Conservation (phyloP, 2,329 filamentous ascomycete species). For the Grosmannia clavigera region DNA sequence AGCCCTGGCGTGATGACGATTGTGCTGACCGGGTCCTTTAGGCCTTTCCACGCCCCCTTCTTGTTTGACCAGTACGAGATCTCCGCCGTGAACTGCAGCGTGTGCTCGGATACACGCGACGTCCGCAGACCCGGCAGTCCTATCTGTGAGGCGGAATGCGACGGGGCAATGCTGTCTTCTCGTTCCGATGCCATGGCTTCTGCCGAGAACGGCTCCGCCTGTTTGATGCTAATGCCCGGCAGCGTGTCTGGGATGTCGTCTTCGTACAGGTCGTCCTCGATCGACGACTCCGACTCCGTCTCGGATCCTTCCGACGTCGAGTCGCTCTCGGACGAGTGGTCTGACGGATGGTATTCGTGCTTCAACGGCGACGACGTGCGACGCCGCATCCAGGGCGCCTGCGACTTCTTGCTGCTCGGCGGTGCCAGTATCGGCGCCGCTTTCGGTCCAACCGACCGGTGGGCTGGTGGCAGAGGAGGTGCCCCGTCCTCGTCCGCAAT, state of each 20-base stretch:
- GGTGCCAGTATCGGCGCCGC: conserved; percentile 27
- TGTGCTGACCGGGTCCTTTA: conserved; percentile 38
- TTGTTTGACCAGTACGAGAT: conserved; percentile 53
- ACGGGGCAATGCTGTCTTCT: conserved; percentile 57
- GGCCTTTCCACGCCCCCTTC: conserved; percentile 46
- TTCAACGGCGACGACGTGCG: conserved; percentile 87
- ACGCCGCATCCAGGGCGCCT: conserved; percentile 41
- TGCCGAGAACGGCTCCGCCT: conserved; percentile 19
- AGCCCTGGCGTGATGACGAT: conserved; percentile 45
- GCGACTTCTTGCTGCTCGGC: conserved; percentile 33
- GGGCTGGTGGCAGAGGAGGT: conserved; percentile 40
- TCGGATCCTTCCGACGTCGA: conserved; percentile 46
- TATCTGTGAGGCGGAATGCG: conserved; percentile 70
- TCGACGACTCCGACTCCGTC: conserved; percentile 36
- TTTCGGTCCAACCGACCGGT: conserved; percentile 31
- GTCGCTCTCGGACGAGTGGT: conserved; percentile 46
- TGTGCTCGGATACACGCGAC: conserved; percentile 27
- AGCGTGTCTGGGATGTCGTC: conserved; percentile 47
- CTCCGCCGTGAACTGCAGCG: conserved; percentile 35
- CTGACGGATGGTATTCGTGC: conserved; percentile 89
- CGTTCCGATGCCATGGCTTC: conserved; percentile 36
- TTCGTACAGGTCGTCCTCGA: conserved; percentile 44
- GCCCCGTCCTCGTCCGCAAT: not conserved
- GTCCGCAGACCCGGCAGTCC: conserved; percentile 44
- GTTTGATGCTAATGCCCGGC: conserved; percentile 44